Percentiles rank a stretch among this genome's conserved stretches.
phyloP scores from a whole-genome alignment of 495 filamentous ascomycete species.

The Podospora sp. region DNA sequence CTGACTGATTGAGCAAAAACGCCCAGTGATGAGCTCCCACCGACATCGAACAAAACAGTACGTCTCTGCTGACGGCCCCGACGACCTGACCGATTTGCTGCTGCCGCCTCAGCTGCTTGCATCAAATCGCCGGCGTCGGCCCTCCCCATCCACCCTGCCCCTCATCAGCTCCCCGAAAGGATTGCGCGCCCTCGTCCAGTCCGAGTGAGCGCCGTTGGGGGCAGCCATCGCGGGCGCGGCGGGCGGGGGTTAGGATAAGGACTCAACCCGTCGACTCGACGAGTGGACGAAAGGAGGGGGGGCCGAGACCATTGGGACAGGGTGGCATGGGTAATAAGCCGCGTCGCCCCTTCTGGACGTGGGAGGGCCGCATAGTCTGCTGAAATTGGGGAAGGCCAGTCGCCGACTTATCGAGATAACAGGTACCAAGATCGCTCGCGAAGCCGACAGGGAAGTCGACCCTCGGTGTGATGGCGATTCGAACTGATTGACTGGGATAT shows the following conservation, averaged over 20 bases:
- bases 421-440: slow-evolving; percentile 3
- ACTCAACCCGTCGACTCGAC: too few relatives aligned
- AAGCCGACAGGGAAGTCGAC: neutral
- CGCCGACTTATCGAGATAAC: slow-evolving; percentile 19
- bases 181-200: neutral
- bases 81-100: neutral
- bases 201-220: neutral
- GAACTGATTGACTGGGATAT: neutral
- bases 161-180: neutral
- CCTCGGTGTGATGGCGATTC: slow-evolving; percentile 14
- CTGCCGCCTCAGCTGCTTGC: neutral
- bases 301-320: neutral
- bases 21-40: neutral
- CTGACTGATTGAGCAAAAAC: neutral
- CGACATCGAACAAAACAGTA: neutral
- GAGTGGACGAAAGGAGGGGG: neutral
- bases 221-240: neutral
- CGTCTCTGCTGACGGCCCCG: neutral
- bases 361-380: slow-evolving; percentile 2
- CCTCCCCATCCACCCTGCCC: neutral
- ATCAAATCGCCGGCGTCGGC: neutral
- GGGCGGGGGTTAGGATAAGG: neutral
- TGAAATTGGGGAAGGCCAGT: slow-evolving; percentile 4
- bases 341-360: slow-evolving; percentile 1
- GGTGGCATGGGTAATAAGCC: neutral